Conservation (phyloP, 176 grass and related monocot genomes). For the Coix lacrymajobi region DNA sequence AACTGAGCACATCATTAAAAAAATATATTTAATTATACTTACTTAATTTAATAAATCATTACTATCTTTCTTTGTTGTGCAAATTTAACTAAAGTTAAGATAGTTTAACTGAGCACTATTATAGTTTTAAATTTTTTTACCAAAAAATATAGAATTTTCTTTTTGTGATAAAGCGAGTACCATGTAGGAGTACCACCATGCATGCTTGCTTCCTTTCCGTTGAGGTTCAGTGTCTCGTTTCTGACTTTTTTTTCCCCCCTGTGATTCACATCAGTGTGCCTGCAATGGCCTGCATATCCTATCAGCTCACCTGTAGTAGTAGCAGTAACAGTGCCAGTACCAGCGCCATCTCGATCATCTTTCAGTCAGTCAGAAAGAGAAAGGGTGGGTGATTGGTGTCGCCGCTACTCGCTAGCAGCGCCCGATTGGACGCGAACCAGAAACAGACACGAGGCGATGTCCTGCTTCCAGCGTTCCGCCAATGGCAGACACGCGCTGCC, state of each 20-base stretch:
- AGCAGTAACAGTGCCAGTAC: background rate
- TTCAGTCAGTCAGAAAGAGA: background rate
- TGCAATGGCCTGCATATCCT: background rate
- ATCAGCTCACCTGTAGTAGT: background rate
- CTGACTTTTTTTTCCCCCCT: background rate
- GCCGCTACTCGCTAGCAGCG: too few relatives aligned
- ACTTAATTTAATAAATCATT: too few relatives aligned
- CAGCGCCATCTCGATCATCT: background rate
- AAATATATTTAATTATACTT: too few relatives aligned
- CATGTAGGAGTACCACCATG: too few relatives aligned
- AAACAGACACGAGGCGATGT: background rate
- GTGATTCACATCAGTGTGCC: background rate
- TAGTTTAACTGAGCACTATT: too few relatives aligned
- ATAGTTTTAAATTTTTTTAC: too few relatives aligned
- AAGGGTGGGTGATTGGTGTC: too few relatives aligned
- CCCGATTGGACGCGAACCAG: conserved; percentile 40
- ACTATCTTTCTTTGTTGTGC: too few relatives aligned
- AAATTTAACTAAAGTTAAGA: too few relatives aligned
- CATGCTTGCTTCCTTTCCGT: background rate
- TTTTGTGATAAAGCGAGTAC: too few relatives aligned
- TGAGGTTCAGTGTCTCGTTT: background rate
- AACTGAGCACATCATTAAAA: too few relatives aligned
- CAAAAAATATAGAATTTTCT: too few relatives aligned
- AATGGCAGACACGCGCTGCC: conserved; percentile 34
- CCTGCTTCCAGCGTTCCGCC: background rate